These are phyloP conservation scores for Aspergillus piperis DNA, from an alignment of 2,329 filamentous ascomycete genomes.

Conservation along the genomic window DNA sequence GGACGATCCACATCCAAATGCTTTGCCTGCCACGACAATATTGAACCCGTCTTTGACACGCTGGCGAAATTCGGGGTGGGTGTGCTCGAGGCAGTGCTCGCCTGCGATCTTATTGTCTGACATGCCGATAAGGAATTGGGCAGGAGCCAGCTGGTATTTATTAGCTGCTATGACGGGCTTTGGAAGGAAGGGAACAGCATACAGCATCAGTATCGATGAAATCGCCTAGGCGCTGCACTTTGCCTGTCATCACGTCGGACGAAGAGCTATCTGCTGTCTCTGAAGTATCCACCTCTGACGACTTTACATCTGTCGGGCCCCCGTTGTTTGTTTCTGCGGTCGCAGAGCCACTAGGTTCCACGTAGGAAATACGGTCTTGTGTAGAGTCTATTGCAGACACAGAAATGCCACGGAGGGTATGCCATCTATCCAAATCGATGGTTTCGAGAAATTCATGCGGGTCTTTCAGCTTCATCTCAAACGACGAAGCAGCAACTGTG, in stretches of 20 bases:
- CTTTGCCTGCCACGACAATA: conserved; percentile 50
- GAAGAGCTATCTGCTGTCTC: background rate
- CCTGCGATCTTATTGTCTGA: conserved; percentile 38
- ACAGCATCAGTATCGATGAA: conserved; percentile 48
- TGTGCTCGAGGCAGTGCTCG: conserved; percentile 44
- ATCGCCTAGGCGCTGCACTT: conserved; percentile 45
- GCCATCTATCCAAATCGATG: conserved; percentile 29
- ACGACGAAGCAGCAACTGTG: conserved; percentile 51
- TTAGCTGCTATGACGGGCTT: background rate
- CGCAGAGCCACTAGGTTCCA: conserved; percentile 14
- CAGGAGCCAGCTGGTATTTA: conserved; percentile 41
- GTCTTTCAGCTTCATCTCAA: conserved; percentile 47
- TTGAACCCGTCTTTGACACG: conserved; percentile 39
- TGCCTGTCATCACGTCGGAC: conserved; percentile 31
- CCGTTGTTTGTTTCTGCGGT: background rate
- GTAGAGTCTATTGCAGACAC: background rate
- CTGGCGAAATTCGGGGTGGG: conserved; percentile 44
- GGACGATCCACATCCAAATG: conserved; percentile 51
- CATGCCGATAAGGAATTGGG: conserved; percentile 37
- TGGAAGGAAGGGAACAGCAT: conserved; percentile 9
- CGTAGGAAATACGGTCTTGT: background rate
- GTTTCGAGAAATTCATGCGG: conserved; percentile 34
- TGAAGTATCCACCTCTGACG: background rate
- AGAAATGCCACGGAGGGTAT: background rate
- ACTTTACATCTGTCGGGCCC: background rate